phyloP scores from a whole-genome alignment of 805 yeast species.

The Metschnikowia bowlesiae region DNA sequence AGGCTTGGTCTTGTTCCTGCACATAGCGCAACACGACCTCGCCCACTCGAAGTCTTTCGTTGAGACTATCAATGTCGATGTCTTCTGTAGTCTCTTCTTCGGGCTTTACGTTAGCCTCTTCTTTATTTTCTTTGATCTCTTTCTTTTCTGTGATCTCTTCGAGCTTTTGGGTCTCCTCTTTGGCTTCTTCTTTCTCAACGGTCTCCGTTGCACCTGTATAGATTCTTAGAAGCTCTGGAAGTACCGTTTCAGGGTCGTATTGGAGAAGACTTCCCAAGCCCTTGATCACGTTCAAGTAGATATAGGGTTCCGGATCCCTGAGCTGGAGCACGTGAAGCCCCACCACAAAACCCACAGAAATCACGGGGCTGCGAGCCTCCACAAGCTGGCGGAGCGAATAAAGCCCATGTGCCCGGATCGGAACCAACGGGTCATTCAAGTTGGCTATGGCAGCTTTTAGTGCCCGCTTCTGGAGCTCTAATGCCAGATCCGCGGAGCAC shows the following conservation, averaged over 20 bases:
- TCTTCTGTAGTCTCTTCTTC: background rate
- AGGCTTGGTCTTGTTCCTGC: constrained; percentile 43
- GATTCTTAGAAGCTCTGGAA: constrained; percentile 34
- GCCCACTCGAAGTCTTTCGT: constrained; percentile 73
- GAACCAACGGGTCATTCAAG: constrained; percentile 73
- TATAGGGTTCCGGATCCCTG: constrained; percentile 78
- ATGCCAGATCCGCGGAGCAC: constrained; percentile 14
- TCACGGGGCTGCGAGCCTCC: constrained; percentile 44
- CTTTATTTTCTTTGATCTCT: constrained; percentile 7
- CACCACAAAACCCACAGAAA: constrained; percentile 52
- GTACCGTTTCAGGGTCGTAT: constrained; percentile 32
- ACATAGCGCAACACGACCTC: constrained; percentile 70
- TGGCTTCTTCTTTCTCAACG: too few relatives aligned
- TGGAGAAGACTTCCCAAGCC: constrained; percentile 64
- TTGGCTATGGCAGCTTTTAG: constrained; percentile 60
- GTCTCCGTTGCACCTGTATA: constrained; percentile 23
- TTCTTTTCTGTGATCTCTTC: too few relatives aligned
- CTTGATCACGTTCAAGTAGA: constrained; percentile 79
- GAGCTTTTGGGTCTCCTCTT: too few relatives aligned
- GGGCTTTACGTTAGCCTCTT: background rate
- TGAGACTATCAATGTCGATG: constrained; percentile 34
- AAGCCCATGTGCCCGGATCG: constrained; percentile 84
- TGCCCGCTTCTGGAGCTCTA: constrained; percentile 33
- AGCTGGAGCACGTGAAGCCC: constrained; percentile 61
- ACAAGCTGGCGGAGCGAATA: constrained; percentile 56